A percentile compares a stretch with the other conserved stretches of the same genome.
Evolutionary conservation across 768 basidiomycete species (phyloP).

Genomic region (Mycena amicta): DNA sequence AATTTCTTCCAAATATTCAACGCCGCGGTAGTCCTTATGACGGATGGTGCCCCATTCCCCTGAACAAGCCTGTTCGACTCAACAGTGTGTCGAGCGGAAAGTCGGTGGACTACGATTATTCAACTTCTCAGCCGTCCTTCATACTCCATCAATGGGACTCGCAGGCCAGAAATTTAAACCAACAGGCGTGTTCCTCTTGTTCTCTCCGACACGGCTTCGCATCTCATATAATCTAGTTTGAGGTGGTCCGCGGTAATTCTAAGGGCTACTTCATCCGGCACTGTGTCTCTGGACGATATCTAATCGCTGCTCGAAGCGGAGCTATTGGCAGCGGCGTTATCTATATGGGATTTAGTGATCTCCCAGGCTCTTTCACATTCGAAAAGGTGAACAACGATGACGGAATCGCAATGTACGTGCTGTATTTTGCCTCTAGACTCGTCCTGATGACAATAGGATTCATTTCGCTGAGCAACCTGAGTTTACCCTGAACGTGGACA

Average conservation of each 20-base stretch:
- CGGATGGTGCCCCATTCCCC: background rate
- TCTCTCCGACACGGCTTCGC: background rate
- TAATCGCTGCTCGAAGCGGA: background rate
- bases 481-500: background rate
- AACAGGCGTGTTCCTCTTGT: background rate
- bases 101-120: background rate
- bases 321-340: background rate
- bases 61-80: background rate
- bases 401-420: background rate
- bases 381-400: background rate
- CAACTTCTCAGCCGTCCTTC: background rate
- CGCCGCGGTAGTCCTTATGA: background rate
- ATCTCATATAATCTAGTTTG: background rate
- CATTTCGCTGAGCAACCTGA: background rate
- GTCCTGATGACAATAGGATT: background rate
- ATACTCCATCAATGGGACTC: background rate
- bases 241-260: background rate
- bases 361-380: background rate
- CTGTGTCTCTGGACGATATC: background rate
- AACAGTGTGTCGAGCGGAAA: background rate
- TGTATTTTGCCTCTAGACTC: background rate
- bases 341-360: background rate
- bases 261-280: slow-evolving; percentile 4
- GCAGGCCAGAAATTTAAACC: background rate
- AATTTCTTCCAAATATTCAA: background rate